Evolutionary conservation across 805 yeast genomes (phyloP).

Genomic region (Nematodospora valgi): DNA sequence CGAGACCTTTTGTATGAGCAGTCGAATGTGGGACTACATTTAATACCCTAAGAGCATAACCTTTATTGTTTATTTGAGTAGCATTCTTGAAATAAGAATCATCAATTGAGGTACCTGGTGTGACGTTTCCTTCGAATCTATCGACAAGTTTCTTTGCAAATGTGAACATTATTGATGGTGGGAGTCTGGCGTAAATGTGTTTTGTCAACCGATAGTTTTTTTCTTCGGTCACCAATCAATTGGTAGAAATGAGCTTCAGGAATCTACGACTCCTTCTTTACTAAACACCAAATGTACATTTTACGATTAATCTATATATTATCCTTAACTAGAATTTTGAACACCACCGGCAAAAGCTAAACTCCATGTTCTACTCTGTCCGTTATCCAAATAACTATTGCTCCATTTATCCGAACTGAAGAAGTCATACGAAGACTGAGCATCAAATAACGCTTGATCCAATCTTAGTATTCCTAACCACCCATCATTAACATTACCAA

Average conservation of each 20-base stretch:
- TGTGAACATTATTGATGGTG: constrained; percentile 33
- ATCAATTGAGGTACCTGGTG: constrained; percentile 4
- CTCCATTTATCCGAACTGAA: constrained; percentile 36
- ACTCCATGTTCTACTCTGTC: constrained; percentile 62
- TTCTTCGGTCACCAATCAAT: no score
- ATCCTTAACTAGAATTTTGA: background rate
- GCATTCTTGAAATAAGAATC: constrained; percentile 37
- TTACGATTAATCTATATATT: background rate
- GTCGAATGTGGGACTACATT: constrained; percentile 36
- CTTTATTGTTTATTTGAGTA: constrained; percentile 33
- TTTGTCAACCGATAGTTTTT: no score
- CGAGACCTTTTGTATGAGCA: constrained; percentile 44
- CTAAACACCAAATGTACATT: no score
- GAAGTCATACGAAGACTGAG: constrained; percentile 57
- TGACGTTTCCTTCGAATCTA: constrained; percentile 29
- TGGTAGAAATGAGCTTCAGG: no score
- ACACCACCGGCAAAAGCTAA: constrained; percentile 56
- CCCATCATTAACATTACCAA: constrained; percentile 51
- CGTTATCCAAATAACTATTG: constrained; percentile 49
- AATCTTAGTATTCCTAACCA: constrained; percentile 74
- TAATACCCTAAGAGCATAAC: constrained; percentile 37
- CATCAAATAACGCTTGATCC: constrained; percentile 73
- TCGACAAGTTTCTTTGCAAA: constrained; percentile 43
- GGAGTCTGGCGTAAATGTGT: no score
- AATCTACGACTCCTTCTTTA: background rate